Conservation (phyloP, 179 eudicot species). For the Silene noctiflora region DNA sequence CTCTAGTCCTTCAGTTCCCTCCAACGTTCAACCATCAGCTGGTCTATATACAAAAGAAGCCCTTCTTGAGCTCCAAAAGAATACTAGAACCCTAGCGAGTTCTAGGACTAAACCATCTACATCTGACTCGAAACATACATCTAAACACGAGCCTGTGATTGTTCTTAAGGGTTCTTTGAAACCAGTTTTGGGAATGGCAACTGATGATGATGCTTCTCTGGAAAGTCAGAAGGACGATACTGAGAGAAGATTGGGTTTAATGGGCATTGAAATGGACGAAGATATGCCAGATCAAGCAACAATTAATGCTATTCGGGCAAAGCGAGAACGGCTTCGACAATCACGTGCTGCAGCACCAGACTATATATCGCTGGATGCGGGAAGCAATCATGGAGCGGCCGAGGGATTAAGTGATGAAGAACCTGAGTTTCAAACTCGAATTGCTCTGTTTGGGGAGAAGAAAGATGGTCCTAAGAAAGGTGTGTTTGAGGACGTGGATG, state of each 20-base stretch:
- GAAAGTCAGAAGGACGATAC: constrained; percentile 36
- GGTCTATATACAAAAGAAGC: constrained; percentile 86
- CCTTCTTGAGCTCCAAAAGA: constrained; percentile 78
- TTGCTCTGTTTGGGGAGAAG: constrained; percentile 68
- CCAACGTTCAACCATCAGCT: constrained; percentile 75
- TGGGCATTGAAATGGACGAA: constrained; percentile 36
- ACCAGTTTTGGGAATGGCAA: constrained; percentile 31
- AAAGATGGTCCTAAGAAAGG: constrained; percentile 51
- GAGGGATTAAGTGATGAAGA: constrained; percentile 99
- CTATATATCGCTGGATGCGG: constrained; percentile 72
- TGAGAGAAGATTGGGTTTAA: constrained; percentile 28
- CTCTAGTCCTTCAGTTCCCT: constrained; percentile 34
- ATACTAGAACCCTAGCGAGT: constrained; percentile 59
- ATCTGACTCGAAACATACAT: constrained; percentile 21
- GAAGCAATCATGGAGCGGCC: constrained; percentile 88
- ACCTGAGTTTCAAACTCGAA: constrained; percentile 79
- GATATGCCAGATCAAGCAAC: constrained; percentile 51
- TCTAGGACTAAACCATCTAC: constrained; percentile 32
- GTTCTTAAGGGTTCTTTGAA: constrained; percentile 67
- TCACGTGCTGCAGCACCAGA: constrained; percentile 71
- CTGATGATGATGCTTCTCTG: constrained; percentile 19
- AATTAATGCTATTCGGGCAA: constrained; percentile 63
- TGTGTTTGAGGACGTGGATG: constrained; percentile 72
- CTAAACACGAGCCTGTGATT: constrained; percentile 55
- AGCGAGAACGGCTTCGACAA: constrained; percentile 68